Base-by-base conservation (phyloP, 169 alveolate species). In the Plasmodium ovale region DNA sequence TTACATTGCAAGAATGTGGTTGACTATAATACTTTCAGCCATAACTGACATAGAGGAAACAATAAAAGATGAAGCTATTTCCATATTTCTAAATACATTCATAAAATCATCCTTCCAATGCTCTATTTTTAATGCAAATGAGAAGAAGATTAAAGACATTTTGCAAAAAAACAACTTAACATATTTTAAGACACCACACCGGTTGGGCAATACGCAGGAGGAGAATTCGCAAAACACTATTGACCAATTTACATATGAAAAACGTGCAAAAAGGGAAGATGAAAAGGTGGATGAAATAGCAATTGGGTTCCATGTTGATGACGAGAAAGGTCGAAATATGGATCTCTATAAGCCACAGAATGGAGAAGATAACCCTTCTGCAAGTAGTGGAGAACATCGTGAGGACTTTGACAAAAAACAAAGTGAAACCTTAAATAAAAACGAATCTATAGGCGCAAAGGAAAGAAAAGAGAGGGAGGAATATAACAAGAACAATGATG, bases 31-130 rank as follows among this genome's bases (percentile, higher is more conserved):
- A 29, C 62, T 77, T 21, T 65, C 53, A 1, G 65, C 88, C 6
- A 62, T 77, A 47, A 77, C 88, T 12, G 88, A 77, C 42, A 62
- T 49, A 60, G 88, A 77, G 47, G 88, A 77, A 37, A 77, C 88
- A 21, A 47, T 77, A 19, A 77, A 77, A 31, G 88, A 77, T 29
- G 88, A 77, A 77, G 58, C 77, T 31, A 60, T 77, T 27, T 59
- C 77, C 1, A 44, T 77, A 60, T 77, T 77, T 47, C 29, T 77
- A 62, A 77, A 77, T 35, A 77, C 88, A 25, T 77, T 77, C 23
- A 53, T 77, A 16, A 77, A 77, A 19, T 16, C 88, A 44, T 33
- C 88, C 12, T 60, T 77, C 29, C 37, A 60, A 31, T 60, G 88
- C 37, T 53, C 88, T 14, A 16, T 77, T 16, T 77, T 77, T 47